phyloP scores from a whole-genome alignment of 306 rosid species.

The Delonix regia region DNA sequence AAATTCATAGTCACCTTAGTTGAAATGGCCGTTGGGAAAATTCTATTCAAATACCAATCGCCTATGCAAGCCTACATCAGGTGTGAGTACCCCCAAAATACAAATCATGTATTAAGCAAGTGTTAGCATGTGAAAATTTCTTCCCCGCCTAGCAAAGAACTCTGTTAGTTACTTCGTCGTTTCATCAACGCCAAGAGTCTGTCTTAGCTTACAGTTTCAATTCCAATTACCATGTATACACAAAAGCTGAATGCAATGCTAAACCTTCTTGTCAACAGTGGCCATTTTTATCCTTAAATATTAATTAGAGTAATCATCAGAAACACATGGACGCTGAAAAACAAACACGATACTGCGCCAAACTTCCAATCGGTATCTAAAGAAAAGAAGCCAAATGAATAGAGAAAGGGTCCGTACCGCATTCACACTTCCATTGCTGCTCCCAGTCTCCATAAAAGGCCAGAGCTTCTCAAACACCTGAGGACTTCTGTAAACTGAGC shows the following conservation, averaged over 20 bases:
- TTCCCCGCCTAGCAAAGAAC: background rate
- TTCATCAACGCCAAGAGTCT: background rate
- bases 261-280: background rate
- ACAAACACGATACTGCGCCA: background rate
- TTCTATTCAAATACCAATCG: background rate
- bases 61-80: background rate
- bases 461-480: constrained; percentile 79
- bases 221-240: background rate
- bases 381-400: background rate
- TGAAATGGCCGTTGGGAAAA: background rate
- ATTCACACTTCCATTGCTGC: constrained; percentile 48
- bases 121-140: background rate
- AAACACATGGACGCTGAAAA: background rate
- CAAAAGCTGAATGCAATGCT: background rate
- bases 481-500: constrained; percentile 81
- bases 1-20: background rate
- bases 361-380: background rate
- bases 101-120: background rate
- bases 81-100: background rate
- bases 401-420: constrained; percentile 48
- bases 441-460: constrained; percentile 74
- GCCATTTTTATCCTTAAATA: background rate
- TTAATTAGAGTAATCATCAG: background rate
- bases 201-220: background rate
- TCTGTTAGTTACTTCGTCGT: background rate